Evolutionary conservation across 2,329 filamentous ascomycete genomes (phyloP).

Genomic region (Boeremia lycopersici): DNA sequence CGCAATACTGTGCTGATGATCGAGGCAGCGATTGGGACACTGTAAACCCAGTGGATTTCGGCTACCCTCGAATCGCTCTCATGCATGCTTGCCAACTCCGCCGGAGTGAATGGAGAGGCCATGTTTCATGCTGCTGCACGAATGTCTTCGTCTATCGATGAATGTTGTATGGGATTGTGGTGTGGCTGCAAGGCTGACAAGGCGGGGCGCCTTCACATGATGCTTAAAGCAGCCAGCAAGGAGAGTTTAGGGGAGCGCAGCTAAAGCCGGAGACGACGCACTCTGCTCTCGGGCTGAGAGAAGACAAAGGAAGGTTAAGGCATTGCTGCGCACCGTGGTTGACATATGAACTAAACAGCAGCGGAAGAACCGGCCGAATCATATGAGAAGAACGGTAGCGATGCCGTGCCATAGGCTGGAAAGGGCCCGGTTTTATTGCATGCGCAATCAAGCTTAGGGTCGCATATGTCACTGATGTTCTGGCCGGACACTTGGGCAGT

Average conservation of each 20-base stretch:
- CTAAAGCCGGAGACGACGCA: not conserved
- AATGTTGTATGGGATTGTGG: slow-evolving; percentile 6
- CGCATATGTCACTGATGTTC: not conserved
- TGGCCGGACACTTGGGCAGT: not conserved
- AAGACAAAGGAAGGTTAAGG: slow-evolving; percentile 1
- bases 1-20: slow-evolving; percentile 34
- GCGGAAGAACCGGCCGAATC: slow-evolving; percentile 3
- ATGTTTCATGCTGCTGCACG: slow-evolving; percentile 15
- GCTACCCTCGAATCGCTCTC: slow-evolving; percentile 34
- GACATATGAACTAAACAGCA: slow-evolving; percentile 5
- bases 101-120: slow-evolving; percentile 36
- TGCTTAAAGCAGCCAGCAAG: not conserved
- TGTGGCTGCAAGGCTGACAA: slow-evolving; percentile 14
- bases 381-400: slow-evolving; percentile 4
- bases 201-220: slow-evolving; percentile 11
- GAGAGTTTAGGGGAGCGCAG: not conserved
- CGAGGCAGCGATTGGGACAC: slow-evolving; percentile 36
- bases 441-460: slow-evolving; percentile 1
- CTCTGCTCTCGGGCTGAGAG: not conserved
- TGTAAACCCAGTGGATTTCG: slow-evolving; percentile 42
- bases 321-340: slow-evolving; percentile 7
- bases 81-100: slow-evolving; percentile 37
- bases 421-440: slow-evolving; percentile 2
- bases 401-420: slow-evolving; percentile 2
- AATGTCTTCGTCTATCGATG: slow-evolving; percentile 1